Evolutionary conservation across 169 alveolate species (phyloP).

Genomic region (Blepharisma undulans): DNA sequence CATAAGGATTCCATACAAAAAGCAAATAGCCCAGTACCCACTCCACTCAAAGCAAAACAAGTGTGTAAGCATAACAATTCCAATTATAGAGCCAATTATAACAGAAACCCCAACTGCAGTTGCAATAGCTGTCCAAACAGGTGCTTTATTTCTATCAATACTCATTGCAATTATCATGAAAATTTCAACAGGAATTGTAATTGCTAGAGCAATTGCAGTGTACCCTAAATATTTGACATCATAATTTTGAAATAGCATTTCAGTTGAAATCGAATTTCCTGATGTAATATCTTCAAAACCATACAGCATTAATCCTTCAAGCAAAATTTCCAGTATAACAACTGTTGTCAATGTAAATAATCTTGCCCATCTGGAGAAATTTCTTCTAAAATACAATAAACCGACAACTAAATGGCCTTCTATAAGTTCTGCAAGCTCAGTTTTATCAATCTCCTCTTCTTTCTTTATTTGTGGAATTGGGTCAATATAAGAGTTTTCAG

Average conservation of each 20-base stretch:
- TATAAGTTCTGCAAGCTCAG: neutral
- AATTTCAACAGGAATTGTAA: neutral
- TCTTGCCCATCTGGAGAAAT: neutral
- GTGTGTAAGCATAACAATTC: neutral
- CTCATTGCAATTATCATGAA: neutral
- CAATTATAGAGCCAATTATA: neutral
- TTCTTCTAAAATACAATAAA: neutral
- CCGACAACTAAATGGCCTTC: constrained; percentile 25
- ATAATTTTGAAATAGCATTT: neutral
- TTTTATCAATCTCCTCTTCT: no score
- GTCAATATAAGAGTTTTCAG: no score
- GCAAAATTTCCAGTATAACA: neutral
- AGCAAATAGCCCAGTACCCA: neutral
- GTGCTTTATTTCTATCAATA: neutral
- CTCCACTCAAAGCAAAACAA: neutral
- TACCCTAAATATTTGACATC: neutral
- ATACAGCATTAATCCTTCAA: neutral
- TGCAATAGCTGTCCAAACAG: neutral
- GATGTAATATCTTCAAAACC: neutral
- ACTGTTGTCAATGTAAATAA: neutral
- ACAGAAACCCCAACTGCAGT: neutral
- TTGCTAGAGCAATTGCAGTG: neutral
- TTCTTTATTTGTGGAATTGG: no score
- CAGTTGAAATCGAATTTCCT: neutral
- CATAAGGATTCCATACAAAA: neutral